Evolutionary conservation across 495 filamentous ascomycete genomes (phyloP), one percentile per base, ranked within the genome.

Genomic region (Aspergillus avenaceus): DNA sequence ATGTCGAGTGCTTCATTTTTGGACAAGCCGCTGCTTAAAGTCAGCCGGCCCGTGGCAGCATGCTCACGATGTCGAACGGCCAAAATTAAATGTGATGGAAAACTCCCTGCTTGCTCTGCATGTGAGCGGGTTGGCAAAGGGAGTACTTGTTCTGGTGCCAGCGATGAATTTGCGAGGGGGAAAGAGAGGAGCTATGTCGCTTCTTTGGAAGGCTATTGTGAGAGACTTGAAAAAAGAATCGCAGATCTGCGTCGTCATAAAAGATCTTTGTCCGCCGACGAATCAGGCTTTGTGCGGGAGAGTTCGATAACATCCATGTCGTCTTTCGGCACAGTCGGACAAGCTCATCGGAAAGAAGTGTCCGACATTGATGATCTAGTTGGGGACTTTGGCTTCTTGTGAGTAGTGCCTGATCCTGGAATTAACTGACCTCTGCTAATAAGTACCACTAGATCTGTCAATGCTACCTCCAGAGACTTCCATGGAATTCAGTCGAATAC

Each of bases 101-200:
- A 95, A 63, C 75, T 97, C 14, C 92, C 92, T 12, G 88, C 90
- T 16, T 97, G 92, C 62, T 90, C 89, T 13, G 90, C 92, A 19
- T 96, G 92, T 59, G 91, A 95, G 63, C 87, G 86, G 62, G 85
- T 86, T 7, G 87, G 88, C 32, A 86, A 85, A 46, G 82, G 84
- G 34, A 80, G 76, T 54, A 87, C 89, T 53, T 97, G 92, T 64
- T 92, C 90, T n/a, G 88, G 88, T 29, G 88, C 91, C 2, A 96
- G 88, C 51, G 92, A 96, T 61, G 88, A 95, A 65, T 96, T 96
- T 65, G 90, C 91, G 12, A 81, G 87, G 49, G 92, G 92, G 22
- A 96, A 96, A 68, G 92, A 97, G 63, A 77, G 91, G 57, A 96
- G 90, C 65, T 97, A 96, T 72, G 90, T 96, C 24, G 90, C 91